A percentile compares a stretch with the other conserved stretches of the same genome.
Conservation (phyloP, 768 basidiomycete genomes). For the Rhodotorula graminis region DNA sequence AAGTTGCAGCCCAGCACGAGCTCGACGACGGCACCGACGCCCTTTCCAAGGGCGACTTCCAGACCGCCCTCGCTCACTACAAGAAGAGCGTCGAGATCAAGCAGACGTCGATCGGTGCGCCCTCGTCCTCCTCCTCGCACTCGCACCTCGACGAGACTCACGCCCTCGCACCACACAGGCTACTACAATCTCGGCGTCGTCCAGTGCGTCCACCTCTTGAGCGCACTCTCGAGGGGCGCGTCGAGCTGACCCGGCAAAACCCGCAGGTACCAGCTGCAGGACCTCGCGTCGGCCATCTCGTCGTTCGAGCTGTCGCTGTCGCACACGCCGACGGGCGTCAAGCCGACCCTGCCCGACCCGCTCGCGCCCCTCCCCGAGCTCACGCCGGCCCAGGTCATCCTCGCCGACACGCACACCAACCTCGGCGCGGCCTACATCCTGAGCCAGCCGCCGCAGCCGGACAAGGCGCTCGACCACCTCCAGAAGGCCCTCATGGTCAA, state of each 20-base stretch:
- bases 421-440: conserved; percentile 49
- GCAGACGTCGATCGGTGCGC: conserved; percentile 30
- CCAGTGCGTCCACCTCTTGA: conserved; percentile 10
- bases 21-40: conserved; percentile 32
- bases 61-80: conserved; percentile 8
- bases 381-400: conserved; percentile 33
- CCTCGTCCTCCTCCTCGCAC: background rate
- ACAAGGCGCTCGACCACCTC: conserved; percentile 47
- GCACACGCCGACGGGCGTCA: conserved; percentile 12
- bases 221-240: too few relatives aligned
- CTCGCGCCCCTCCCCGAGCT: conserved; percentile 12
- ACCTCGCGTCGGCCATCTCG: conserved; percentile 24
- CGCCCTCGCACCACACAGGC: background rate
- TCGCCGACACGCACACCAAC: conserved; percentile 48
- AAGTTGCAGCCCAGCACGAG: conserved; percentile 19
- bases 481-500: conserved; percentile 40
- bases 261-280: conserved; percentile 25
- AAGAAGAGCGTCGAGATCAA: conserved; percentile 27
- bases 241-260: background rate
- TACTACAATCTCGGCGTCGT: conserved; percentile 41
- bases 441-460: conserved; percentile 46
- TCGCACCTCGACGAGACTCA: background rate
- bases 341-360: conserved; percentile 22
- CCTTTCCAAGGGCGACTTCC: conserved; percentile 30
- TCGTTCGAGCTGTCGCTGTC: conserved; percentile 25